Percentiles rank a stretch among this genome's conserved stretches.
These are phyloP conservation scores for Hygrophoropsis aurantiaca DNA, from an alignment of 768 basidiomycete genomes.

Conservation along the genomic window DNA sequence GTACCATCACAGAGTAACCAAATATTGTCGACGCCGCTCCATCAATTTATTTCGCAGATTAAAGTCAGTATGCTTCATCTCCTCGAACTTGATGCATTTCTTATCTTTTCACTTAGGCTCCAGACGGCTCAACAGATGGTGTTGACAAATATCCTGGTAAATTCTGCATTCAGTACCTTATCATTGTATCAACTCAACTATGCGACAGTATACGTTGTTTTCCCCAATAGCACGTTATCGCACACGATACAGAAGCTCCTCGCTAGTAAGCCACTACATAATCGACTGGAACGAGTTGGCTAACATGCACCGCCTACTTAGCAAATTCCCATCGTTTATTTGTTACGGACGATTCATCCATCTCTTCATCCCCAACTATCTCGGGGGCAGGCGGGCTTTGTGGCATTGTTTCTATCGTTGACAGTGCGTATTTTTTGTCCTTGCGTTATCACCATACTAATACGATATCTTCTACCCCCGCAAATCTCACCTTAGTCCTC, in stretches of 20 bases:
- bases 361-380: conserved; percentile 49
- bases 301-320: conserved; percentile 22
- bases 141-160: conserved; percentile 76
- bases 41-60: conserved; percentile 69
- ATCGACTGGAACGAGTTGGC: background rate
- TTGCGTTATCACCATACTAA: background rate
- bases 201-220: conserved; percentile 69
- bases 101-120: conserved; percentile 40
- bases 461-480: no score
- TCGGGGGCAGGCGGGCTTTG: conserved; percentile 49
- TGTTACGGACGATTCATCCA: conserved; percentile 61
- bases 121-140: conserved; percentile 78
- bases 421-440: conserved; percentile 49
- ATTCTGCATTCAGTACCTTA: background rate
- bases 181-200: background rate
- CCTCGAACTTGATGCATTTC: background rate
- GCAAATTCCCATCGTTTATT: conserved; percentile 82
- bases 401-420: conserved; percentile 81
- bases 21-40: conserved; percentile 65
- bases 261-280: conserved; percentile 56
- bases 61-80: conserved; percentile 53
- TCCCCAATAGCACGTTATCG: conserved; percentile 58
- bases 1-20: conserved; percentile 81
- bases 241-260: conserved; percentile 80
- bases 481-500: conserved; percentile 49